phyloP scores from a whole-genome alignment of 305 asterid genomes.

The Fraxinus nigra region DNA sequence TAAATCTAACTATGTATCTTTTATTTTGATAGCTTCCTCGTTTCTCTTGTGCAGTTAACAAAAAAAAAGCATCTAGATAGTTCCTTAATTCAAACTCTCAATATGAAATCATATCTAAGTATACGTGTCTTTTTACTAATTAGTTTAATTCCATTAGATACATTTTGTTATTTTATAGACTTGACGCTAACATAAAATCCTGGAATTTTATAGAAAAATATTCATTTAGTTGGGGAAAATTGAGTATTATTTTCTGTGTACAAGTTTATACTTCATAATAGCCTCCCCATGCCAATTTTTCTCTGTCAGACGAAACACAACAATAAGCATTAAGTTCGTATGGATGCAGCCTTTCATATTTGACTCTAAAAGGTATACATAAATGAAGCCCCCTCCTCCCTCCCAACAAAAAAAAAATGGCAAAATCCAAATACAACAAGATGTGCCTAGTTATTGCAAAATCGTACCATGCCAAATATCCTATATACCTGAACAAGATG shows the following conservation, averaged over 20 bases:
- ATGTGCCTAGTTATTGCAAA: slow-evolving; percentile 13
- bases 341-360: background rate
- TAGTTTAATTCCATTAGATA: background rate
- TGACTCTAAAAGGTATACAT: background rate
- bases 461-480: slow-evolving; percentile 4
- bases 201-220: background rate
- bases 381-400: background rate
- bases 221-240: background rate
- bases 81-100: background rate
- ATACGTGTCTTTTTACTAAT: background rate
- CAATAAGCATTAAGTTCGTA: background rate
- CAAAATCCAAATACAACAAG: background rate
- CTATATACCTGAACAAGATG: slow-evolving; percentile 93
- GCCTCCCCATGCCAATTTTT: background rate
- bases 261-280: background rate
- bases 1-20: background rate
- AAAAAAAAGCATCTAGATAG: background rate
- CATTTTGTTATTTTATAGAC: background rate
- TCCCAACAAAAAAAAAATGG: background rate
- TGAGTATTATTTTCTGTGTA: background rate
- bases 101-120: background rate
- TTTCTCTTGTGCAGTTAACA: background rate
- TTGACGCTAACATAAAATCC: background rate
- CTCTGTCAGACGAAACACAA: background rate
- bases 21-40: background rate